These are phyloP conservation scores for Pseudogymnoascus sp. DNA, from an alignment of 2,329 filamentous ascomycete species.

Conservation along the genomic window DNA sequence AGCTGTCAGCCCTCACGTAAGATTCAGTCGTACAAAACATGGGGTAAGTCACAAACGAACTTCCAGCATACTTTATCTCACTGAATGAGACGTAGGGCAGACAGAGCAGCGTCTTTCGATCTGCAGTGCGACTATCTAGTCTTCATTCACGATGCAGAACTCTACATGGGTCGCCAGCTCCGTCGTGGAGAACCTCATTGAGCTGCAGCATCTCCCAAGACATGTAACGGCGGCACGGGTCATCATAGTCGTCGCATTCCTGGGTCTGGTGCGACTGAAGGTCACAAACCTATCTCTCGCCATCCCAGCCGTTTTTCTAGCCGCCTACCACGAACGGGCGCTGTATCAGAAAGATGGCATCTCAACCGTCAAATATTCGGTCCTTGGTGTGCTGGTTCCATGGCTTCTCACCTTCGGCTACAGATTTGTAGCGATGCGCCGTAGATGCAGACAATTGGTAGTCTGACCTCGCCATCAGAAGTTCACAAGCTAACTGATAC, in stretches of 20 bases:
- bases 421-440: not conserved
- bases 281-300: conserved; percentile 1
- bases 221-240: not conserved
- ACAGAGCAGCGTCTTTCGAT: not conserved
- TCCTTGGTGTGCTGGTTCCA: conserved; percentile 8
- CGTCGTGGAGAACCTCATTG: not conserved
- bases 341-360: conserved; percentile 8
- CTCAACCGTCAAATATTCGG: conserved; percentile 6
- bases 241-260: not conserved
- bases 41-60: not conserved
- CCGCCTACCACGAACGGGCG: not conserved
- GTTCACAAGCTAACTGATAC: not conserved
- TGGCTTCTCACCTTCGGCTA: conserved; percentile 10
- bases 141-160: not conserved
- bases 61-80: not conserved
- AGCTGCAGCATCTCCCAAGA: not conserved
- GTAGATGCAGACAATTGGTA: conserved; percentile 1
- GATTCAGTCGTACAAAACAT: not conserved
- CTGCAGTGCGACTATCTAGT: not conserved
- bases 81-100: not conserved
- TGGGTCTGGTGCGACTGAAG: not conserved
- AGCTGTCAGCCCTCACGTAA: not conserved
- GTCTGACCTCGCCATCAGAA: not conserved
- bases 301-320: not conserved
- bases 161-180: not conserved